Base-by-base conservation (phyloP, 441 rosid genomes). In the Populus hybrid region DNA sequence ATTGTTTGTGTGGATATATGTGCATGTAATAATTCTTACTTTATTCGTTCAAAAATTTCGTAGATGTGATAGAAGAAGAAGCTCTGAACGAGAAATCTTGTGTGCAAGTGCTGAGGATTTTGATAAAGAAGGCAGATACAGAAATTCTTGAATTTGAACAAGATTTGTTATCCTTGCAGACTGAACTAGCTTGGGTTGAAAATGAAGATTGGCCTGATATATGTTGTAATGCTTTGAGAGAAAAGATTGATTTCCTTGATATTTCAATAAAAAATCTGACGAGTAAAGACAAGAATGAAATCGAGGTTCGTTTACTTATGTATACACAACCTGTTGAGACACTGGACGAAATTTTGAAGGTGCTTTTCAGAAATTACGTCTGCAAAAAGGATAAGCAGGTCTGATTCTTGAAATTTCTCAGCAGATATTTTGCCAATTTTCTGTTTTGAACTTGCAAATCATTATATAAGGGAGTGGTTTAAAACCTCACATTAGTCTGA, bases 21-120 rank as follows among this genome's bases (percentile, higher is more conserved):
- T 38, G 46, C 46, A 38, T 38, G 46, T 12, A 38, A 34, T 24
- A 67, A 14, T 59, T 21, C 64, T 65, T 8, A 65, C 30, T 14
- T 34, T 40, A 65, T 70, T 46, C 46, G 24, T 74, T 1, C 28
- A 10, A 42, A n/a, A 40, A 57, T 75, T 30, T 34, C 50, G 42
- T 81, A 93, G 97, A 92, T 78, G 81, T 79, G 74, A 78, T 90
- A 14, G 89, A 94, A 73, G 96, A 88, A 77, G 81, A 85, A 75
- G 88, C 83, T 16, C 72, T 86, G 86, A 86, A 91, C 14, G 95
- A 88, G 80, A 87, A 77, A 68, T 87, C 32, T 42, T 88, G 97
- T 83, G 75, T 85, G 54, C 87, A 82, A 83, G 95, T 88, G 70
- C 86, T 90, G 75, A 73, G 84, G 80, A 84, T 90, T 24, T 78